Evolutionary conservation across 768 basidiomycete species (phyloP), one percentile per base, ranked within the genome.

Genomic region (Termitomyces bulborhizus): DNA sequence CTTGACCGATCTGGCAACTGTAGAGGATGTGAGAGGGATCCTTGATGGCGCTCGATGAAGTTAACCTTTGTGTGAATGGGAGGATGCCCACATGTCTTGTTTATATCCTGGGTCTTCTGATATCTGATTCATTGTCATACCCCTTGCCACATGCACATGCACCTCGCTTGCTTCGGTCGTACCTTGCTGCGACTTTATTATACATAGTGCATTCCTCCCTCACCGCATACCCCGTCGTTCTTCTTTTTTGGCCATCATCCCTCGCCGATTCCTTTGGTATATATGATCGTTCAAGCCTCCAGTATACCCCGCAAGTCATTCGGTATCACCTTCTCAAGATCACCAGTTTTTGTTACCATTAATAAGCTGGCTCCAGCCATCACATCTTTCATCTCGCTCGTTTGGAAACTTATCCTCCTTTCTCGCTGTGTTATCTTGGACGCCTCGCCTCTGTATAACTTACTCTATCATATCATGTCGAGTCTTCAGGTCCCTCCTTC

Each of bases 21-120:
- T 94, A 34, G 86, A 86, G 55, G 97, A 99, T 69, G 90, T 98
- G 46, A 80, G 97, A 56, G 94, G 90, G 44, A 86, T 97, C 39
- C 77, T 98, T 60, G 92, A 96, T 66, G 91, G 89, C 57, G 86
- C 87, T 63, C 79, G 89, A 71, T 89, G 74, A 74, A 52, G 29
- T 34, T 21, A 16, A 45, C 41, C 27, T 47, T 34, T 53, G 48
- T 32, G 21, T 18, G 29, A 53, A 51, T 51, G 54, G 57, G 60
- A 51, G 52, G 49, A 49, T 61, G 54, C 37, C 41, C 51, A 51
- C 47, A 52, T 51, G 51, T 58, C 53, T 57, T 54, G 50, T 46
- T 60, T 50, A 54, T 57, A 55, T 55, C 48, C 55, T 32, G 41
- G 56, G 51, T 58, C 43, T 55, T 41, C 46, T 60, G 50, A 55